phyloP scores from a whole-genome alignment of 2,329 filamentous ascomycete genomes.

The Ceratocystis lukuohia region DNA sequence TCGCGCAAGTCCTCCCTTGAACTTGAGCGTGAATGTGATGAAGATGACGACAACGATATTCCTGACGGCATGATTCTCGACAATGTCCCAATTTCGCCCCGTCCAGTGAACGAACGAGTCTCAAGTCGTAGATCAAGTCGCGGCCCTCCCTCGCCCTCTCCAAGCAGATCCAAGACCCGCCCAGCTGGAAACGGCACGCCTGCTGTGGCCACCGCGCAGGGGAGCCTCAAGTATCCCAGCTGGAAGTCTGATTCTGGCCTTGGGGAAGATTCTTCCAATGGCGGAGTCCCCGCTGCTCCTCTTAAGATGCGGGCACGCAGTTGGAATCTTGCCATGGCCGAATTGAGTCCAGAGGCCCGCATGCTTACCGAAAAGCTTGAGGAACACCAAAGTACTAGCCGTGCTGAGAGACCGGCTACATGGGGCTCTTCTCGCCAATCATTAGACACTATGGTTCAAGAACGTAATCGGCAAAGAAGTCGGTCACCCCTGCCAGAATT shows the following conservation, averaged over 20 bases:
- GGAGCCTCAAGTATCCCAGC: conserved; percentile 43
- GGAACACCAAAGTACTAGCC: conserved; percentile 51
- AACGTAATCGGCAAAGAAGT: conserved; percentile 24
- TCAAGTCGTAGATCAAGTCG: conserved; percentile 14
- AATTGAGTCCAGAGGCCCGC: conserved; percentile 59
- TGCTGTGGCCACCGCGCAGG: conserved; percentile 43
- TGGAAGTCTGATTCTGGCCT: conserved; percentile 37
- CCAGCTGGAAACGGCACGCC: conserved; percentile 53
- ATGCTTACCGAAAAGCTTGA: conserved; percentile 69
- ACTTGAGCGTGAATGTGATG: conserved; percentile 62
- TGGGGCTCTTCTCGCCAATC: conserved; percentile 20
- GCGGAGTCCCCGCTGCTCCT: conserved; percentile 28
- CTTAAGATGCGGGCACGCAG: conserved; percentile 50
- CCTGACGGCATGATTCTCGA: conserved; percentile 67
- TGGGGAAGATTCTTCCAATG: conserved; percentile 22
- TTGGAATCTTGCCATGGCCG: conserved; percentile 57
- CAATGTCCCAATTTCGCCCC: conserved; percentile 72
- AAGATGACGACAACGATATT: conserved; percentile 62
- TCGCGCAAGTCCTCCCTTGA: conserved; percentile 55
- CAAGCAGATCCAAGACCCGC: conserved; percentile 30
- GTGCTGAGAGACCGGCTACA: conserved; percentile 22
- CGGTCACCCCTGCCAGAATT: conserved; percentile 48
- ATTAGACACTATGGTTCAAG: conserved; percentile 19
- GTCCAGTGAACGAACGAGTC: conserved; percentile 41
- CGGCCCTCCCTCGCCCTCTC: conserved; percentile 16